Percentiles rank a stretch among this genome's conserved stretches.
Evolutionary conservation across 2,329 filamentous ascomycete species (phyloP).

Genomic region (Lithohypha guttulata): DNA sequence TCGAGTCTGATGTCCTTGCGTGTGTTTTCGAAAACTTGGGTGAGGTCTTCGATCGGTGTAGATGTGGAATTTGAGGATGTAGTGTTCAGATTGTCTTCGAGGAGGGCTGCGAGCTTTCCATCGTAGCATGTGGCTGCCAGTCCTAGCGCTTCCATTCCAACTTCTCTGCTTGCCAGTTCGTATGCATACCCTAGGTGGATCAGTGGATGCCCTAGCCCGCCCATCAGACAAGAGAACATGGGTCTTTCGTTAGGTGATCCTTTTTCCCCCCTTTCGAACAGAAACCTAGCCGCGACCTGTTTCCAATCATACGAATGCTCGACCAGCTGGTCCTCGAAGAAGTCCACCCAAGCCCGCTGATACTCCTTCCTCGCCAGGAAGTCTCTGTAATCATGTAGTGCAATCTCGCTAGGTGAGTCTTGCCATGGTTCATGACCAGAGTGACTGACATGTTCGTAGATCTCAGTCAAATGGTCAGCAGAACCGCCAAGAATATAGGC

Average conservation of each 20-base stretch:
- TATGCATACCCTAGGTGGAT: slow-evolving; percentile 92
- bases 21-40: no score
- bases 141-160: slow-evolving; percentile 79
- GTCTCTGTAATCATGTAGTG: slow-evolving; percentile 73
- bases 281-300: slow-evolving; percentile 60
- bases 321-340: slow-evolving; percentile 85
- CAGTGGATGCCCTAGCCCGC: slow-evolving; percentile 76
- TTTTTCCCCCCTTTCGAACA: slow-evolving; percentile 50
- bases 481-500: slow-evolving; percentile 76
- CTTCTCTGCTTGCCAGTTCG: slow-evolving; percentile 71
- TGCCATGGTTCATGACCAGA: slow-evolving; percentile 61
- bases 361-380: slow-evolving; percentile 71
- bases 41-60: slow-evolving; percentile 59
- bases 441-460: slow-evolving; percentile 67
- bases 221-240: slow-evolving; percentile 67
- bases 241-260: slow-evolving; percentile 34
- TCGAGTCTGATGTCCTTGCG: slow-evolving; percentile 60
- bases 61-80: slow-evolving; percentile 30
- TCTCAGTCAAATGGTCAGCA: slow-evolving; percentile 58
- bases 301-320: slow-evolving; percentile 74
- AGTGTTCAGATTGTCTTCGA: slow-evolving; percentile 8
- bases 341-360: slow-evolving; percentile 85
- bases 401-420: slow-evolving; percentile 75
- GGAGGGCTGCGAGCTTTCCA: slow-evolving; percentile 48
- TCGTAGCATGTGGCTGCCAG: slow-evolving; percentile 56